Evolutionary conservation across 169 alveolate genomes (phyloP), one percentile per base, ranked within the genome.

Genomic region (Plasmodium cynomolgi): DNA sequence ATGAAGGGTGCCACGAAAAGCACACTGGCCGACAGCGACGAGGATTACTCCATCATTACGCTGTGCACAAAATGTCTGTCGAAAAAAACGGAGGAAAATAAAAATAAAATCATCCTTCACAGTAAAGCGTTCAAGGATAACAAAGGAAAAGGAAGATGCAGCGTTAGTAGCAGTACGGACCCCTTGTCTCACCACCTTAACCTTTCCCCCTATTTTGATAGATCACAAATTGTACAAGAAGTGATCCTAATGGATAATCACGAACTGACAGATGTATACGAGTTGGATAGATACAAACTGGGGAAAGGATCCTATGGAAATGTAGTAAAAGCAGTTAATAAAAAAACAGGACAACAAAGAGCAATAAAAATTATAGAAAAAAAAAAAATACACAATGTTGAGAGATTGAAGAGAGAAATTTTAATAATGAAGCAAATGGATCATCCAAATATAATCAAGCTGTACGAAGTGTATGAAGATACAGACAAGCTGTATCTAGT

Each of bases 381-480:
- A 85, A 97, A 98, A 58, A 93, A 94, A 50, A 97, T 98, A 13
- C 98, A 98, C 56, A 98, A 98, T 83, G 96, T 97, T 50, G 97
- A 96, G 95, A 96, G 99, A 56, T 96, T 98, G 92, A 97, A 97
- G 93, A 92, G 99, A 39, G 99, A 98, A 86, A 98, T 98, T 58
- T 91, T 95, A 73, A 97, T 98, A 75, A 97, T 98, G 99, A 98
- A 98, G 71, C 95, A 96, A 44, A 94, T 98, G 97, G 99, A 98
- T 93, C 99, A 98, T 81, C 99, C 99, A 62, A 98, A 97, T 83
- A 97, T 98, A 56, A 96, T 98, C 13, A 98, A 98, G 92, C 96
- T 98, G 72, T 97, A 96, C 68, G 99, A 98, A 95, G 98, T 98
- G 17, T 98, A 97, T 95, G 99, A 98, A 96, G 99, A 98, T 71